phyloP scores from a whole-genome alignment of 2,329 filamentous ascomycete genomes.

The Beauveria caledonica region DNA sequence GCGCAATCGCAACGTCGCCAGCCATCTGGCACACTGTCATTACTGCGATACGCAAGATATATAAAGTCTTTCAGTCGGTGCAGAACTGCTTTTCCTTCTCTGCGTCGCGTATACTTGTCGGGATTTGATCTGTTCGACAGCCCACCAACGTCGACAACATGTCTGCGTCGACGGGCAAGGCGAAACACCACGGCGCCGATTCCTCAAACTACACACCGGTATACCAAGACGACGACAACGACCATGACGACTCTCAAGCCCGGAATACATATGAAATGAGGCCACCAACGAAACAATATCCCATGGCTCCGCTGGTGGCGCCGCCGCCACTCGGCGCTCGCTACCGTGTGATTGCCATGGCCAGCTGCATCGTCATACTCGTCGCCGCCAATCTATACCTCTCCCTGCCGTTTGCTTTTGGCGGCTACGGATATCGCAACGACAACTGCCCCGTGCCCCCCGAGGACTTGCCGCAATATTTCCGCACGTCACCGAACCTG shows the following conservation, averaged over 20 bases:
- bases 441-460: constrained; percentile 23
- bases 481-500: constrained; percentile 52
- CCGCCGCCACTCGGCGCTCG: constrained; percentile 13
- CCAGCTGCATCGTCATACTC: constrained; percentile 28
- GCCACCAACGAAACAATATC: background rate
- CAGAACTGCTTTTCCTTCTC: background rate
- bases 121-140: background rate
- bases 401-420: constrained; percentile 25
- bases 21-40: background rate
- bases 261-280: background rate
- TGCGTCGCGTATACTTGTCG: background rate
- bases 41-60: background rate
- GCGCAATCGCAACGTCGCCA: background rate
- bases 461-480: constrained; percentile 50
- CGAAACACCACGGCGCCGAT: background rate
- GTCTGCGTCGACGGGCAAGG: constrained; percentile 3
- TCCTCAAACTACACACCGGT: constrained; percentile 25
- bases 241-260: background rate
- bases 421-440: constrained; percentile 5
- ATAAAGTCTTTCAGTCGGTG: too few relatives aligned
- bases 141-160: background rate
- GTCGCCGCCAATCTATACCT: constrained; percentile 29
- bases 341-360: constrained; percentile 24
- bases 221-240: constrained; percentile 23
- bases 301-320: background rate